Conservation (phyloP, 169 alveolate genomes). For the Plasmodium gaboni region DNA sequence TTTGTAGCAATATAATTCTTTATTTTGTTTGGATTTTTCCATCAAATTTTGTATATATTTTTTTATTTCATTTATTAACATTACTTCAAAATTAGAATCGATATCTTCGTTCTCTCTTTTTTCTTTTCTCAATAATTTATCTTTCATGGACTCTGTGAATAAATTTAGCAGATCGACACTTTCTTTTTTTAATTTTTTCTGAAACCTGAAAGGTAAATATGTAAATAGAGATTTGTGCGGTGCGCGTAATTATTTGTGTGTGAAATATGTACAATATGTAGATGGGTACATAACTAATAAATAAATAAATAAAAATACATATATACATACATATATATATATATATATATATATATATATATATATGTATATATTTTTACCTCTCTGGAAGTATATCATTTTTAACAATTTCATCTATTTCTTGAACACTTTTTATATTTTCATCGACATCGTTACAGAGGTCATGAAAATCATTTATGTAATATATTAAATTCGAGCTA, state of each 20-base stretch:
- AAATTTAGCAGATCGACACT: conserved; percentile 20
- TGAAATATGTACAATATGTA: background rate
- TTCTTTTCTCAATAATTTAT: conserved; percentile 33
- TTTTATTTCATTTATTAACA: conserved; percentile 31
- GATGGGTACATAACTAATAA: background rate
- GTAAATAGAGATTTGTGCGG: background rate
- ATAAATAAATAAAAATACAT: background rate
- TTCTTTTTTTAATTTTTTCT: conserved; percentile 14
- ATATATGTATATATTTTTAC: background rate
- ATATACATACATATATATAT: background rate
- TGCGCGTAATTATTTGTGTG: background rate
- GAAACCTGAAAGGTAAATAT: background rate
- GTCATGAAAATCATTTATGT: conserved; percentile 23
- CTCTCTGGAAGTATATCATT: background rate
- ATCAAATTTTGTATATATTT: conserved; percentile 35
- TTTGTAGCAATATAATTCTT: conserved; percentile 25
- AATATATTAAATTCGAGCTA: conserved; percentile 46
- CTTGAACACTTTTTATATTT: background rate
- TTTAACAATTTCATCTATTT: conserved; percentile 7
- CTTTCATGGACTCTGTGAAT: conserved; percentile 32
- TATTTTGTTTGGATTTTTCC: conserved; percentile 23
- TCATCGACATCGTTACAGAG: conserved; percentile 20
- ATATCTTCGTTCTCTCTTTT: conserved; percentile 45
- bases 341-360: background rate
- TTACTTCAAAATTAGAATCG: conserved; percentile 24